Percentiles rank a stretch among this genome's conserved stretches.
phyloP scores from a whole-genome alignment of 2,329 filamentous ascomycete genomes.

The Talaromyces islandicus region DNA sequence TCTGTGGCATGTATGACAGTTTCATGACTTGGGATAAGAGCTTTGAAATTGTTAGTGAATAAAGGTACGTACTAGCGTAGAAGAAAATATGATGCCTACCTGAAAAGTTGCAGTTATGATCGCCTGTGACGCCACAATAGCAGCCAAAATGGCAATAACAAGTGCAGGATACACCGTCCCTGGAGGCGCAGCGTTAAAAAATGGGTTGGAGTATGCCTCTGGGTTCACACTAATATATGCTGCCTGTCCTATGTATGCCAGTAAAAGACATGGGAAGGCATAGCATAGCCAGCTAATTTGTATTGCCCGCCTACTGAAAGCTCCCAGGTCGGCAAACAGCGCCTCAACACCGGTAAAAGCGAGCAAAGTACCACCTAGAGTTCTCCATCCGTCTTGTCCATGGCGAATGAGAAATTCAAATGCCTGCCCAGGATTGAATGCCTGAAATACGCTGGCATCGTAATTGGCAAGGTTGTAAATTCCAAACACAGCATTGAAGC shows the following conservation, averaged over 20 bases:
- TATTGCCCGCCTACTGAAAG: slow-evolving; percentile 61
- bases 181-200: slow-evolving; percentile 64
- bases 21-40: slow-evolving; percentile 66
- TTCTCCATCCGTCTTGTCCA: slow-evolving; percentile 46
- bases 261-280: slow-evolving; percentile 58
- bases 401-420: slow-evolving; percentile 46
- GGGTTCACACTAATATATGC: slow-evolving; percentile 59
- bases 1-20: slow-evolving; percentile 66
- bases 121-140: slow-evolving; percentile 68
- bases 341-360: slow-evolving; percentile 73
- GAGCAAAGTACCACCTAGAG: slow-evolving; percentile 59
- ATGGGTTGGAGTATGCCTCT: slow-evolving; percentile 63
- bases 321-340: slow-evolving; percentile 70
- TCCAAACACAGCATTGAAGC: slow-evolving; percentile 47
- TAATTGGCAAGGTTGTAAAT: slow-evolving; percentile 47
- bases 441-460: slow-evolving; percentile 46
- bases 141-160: slow-evolving; percentile 54
- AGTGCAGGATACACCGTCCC: slow-evolving; percentile 63
- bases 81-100: slow-evolving; percentile 24
- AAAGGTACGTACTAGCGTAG: not conserved
- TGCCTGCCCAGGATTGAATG: slow-evolving; percentile 45
- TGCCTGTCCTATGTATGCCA: slow-evolving; percentile 64
- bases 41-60: slow-evolving; percentile 17
- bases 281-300: slow-evolving; percentile 69
- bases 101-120: slow-evolving; percentile 73